Conservation (phyloP, 2,329 filamentous ascomycete genomes). For the Clonostachys rhizophaga region DNA sequence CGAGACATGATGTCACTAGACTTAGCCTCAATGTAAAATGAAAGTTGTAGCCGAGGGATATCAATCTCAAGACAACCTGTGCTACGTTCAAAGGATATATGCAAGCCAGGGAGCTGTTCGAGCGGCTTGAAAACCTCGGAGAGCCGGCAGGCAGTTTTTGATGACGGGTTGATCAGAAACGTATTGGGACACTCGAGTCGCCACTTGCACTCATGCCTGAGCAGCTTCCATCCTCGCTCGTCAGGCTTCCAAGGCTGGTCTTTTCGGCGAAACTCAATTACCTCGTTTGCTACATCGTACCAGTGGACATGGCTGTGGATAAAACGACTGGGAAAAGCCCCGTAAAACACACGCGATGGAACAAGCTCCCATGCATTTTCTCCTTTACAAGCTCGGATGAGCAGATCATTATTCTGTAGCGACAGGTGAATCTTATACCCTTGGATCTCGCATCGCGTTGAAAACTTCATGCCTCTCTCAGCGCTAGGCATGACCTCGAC, state of each 20-base stretch:
- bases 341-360: slow-evolving; percentile 17
- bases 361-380: slow-evolving; percentile 17
- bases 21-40: background rate
- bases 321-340: slow-evolving; percentile 26
- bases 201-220: slow-evolving; percentile 7
- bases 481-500: slow-evolving; percentile 37
- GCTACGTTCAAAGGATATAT: background rate
- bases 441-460: slow-evolving; percentile 18
- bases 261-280: slow-evolving; percentile 22
- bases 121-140: background rate
- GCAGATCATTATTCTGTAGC: slow-evolving; percentile 13
- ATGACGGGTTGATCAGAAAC: no score
- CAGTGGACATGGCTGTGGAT: slow-evolving; percentile 36
- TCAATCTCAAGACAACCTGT: background rate
- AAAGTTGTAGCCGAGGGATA: background rate
- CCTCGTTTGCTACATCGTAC: slow-evolving; percentile 22
- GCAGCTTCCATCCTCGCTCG: slow-evolving; percentile 13
- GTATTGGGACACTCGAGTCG: slow-evolving; percentile 4
- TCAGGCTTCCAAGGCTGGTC: slow-evolving; percentile 16
- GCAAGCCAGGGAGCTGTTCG: background rate
- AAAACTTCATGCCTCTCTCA: slow-evolving; percentile 31
- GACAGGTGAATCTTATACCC: slow-evolving; percentile 27
- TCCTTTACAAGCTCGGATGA: slow-evolving; percentile 18
- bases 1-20: slow-evolving; percentile 9
- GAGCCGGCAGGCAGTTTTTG: no score